Base-by-base conservation (phyloP, 257 asterid genomes). In the Echium plantagineum region DNA sequence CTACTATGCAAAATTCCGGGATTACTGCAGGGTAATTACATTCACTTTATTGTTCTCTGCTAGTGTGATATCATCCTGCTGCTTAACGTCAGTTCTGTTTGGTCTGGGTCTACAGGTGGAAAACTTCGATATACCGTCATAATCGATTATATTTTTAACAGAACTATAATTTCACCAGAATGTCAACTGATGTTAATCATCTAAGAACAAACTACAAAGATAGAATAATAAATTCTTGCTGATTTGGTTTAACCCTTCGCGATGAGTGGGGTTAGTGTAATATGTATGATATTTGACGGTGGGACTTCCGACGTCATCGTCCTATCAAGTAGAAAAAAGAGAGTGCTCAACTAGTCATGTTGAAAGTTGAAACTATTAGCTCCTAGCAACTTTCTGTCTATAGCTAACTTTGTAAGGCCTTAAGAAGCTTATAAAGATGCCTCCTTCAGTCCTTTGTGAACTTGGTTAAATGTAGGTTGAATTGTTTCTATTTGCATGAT, bases 1-100 rank as follows among this genome's bases (percentile, higher is more conserved):
- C 42, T 93, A 93, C 80, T 89, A 93, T 70, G 64, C 73, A 52
- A 93, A 93, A 80, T 93, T 93, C 84, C 81, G 78, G 79, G 89
- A 84, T 63, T 83, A 89, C 68, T 93, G 99, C 89, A 75, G 69
- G 94, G 98, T 91, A 55, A 13, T 56, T 70, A 24, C 60, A 16
- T 28, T 21, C 17, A 42, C 46, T 0, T 42, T 16, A 42, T 42
- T 42, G 15, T 42, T 35, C 46, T 35, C 12, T 7, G 9, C 46
- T 35, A 13, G 12, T 35, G 46, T 35, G 46, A 35, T 35, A 7
- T 35, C 13, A 31, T 21, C 22, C 24, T 19, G 65, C 55, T 64
- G 56, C 46, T 35, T 35, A 35, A 0, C 9, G 46, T 35, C 38
- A 31, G 48, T 38, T 38, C 49, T 42, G 49, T 42, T 35, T 35